phyloP scores from a whole-genome alignment of 108 stramenopile species.

The Mediolabrus comicus region DNA sequence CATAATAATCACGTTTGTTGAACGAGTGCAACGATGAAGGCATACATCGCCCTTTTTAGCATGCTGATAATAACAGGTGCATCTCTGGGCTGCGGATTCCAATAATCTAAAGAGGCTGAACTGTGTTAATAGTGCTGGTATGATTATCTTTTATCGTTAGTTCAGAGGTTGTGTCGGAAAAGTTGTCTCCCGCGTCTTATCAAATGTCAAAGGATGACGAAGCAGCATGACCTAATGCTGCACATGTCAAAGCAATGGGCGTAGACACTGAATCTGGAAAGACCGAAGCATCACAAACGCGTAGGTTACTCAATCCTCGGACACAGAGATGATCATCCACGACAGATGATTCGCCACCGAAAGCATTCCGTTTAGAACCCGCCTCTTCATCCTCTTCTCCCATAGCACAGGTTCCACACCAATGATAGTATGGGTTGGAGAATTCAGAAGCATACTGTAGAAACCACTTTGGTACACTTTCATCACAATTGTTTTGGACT shows the following conservation, averaged over 20 bases:
- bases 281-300: slow-evolving; percentile 76
- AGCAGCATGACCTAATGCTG: slow-evolving; percentile 59
- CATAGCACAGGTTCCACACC: slow-evolving; percentile 75
- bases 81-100: no score
- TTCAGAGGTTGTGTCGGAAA: no score
- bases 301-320: slow-evolving; percentile 38
- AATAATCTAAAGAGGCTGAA: no score
- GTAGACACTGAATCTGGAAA: slow-evolving; percentile 55
- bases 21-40: no score
- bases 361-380: background rate
- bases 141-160: no score
- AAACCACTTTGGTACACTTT: slow-evolving; percentile 31
- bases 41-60: no score
- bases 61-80: no score
- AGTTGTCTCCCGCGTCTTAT: no score
- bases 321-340: slow-evolving; percentile 57
- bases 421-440: slow-evolving; percentile 75
- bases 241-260: slow-evolving; percentile 77
- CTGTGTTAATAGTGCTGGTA: no score
- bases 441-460: slow-evolving; percentile 48
- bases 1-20: no score
- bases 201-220: slow-evolving; percentile 22
- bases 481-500: background rate
- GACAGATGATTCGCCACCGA: slow-evolving; percentile 31
- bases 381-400: slow-evolving; percentile 4